Percentiles rank a stretch among this genome's conserved stretches.
These are phyloP conservation scores for Andrographis paniculata DNA, from an alignment of 305 asterid genomes.

Conservation along the genomic window DNA sequence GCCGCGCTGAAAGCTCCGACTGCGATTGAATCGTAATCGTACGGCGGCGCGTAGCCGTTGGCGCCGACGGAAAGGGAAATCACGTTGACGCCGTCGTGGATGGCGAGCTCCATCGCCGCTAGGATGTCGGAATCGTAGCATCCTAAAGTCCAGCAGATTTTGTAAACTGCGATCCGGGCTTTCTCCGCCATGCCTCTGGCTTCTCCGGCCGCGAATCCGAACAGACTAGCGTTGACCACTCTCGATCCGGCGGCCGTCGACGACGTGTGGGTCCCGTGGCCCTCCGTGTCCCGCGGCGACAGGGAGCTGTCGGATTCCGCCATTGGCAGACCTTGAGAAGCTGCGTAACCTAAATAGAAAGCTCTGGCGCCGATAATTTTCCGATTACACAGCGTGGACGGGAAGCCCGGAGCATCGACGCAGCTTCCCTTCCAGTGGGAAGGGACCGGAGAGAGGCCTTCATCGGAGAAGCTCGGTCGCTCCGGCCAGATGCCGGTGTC, in stretches of 20 bases:
- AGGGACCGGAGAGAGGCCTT: conserved; percentile 51
- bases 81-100: conserved; percentile 61
- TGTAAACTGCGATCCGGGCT: conserved; percentile 76
- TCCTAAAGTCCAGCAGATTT: conserved; percentile 66
- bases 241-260: conserved; percentile 83
- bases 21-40: conserved; percentile 63
- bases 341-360: conserved; percentile 48
- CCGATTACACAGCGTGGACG: conserved; percentile 38
- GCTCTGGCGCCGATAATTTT: conserved; percentile 72
- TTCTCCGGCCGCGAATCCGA: conserved; percentile 61
- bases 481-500: conserved; percentile 96
- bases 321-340: conserved; percentile 24
- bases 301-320: conserved; percentile 35
- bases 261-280: conserved; percentile 84
- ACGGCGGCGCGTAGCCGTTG: conserved; percentile 51
- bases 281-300: conserved; percentile 84
- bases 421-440: conserved; percentile 68
- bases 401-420: conserved; percentile 47
- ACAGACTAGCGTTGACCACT: conserved; percentile 67
- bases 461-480: conserved; percentile 63
- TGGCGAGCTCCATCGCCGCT: conserved; percentile 73
- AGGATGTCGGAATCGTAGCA: conserved; percentile 83
- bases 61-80: conserved; percentile 85
- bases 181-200: conserved; percentile 90
- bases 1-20: conserved; percentile 70